Percentiles rank a stretch among this genome's conserved stretches.
These are phyloP conservation scores for Hanseniaspora lachancei DNA, from an alignment of 805 yeast genomes.

Conservation along the genomic window DNA sequence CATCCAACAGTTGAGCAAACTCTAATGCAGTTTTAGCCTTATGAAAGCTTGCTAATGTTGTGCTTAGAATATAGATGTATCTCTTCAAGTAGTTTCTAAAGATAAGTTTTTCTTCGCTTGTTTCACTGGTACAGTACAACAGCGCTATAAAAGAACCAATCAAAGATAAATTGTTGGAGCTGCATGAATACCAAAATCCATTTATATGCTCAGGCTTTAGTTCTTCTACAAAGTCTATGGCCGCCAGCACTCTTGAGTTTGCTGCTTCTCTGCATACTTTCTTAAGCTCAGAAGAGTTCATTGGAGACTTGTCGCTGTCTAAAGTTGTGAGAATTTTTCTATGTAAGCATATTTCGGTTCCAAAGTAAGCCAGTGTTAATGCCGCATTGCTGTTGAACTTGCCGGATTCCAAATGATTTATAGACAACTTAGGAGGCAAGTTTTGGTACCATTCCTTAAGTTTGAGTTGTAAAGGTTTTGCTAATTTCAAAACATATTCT, in stretches of 20 bases:
- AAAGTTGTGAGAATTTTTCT: conserved; percentile 55
- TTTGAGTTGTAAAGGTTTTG: conserved; percentile 68
- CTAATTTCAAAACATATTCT: conserved; percentile 55
- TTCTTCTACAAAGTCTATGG: conserved; percentile 63
- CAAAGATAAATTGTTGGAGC: conserved; percentile 63
- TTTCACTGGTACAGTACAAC: conserved; percentile 51
- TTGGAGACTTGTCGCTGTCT: conserved; percentile 19
- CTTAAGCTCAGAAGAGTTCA: conserved; percentile 38
- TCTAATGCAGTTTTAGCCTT: conserved; percentile 65
- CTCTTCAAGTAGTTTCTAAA: conserved; percentile 59
- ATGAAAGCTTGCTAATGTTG: conserved; percentile 61
- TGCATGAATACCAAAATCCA: conserved; percentile 80
- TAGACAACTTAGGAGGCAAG: conserved; percentile 49
- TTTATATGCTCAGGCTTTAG: conserved; percentile 72
- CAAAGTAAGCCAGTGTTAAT: conserved; percentile 73
- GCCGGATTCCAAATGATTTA: conserved; percentile 46
- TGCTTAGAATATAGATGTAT: conserved; percentile 63
- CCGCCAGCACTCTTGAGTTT: conserved; percentile 63
- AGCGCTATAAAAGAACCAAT: conserved; percentile 84
- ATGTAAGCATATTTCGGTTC: conserved; percentile 78
- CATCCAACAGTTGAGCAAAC: conserved; percentile 8
- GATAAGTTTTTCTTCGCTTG: conserved; percentile 47
- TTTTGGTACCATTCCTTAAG: conserved; percentile 68
- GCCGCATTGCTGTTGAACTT: conserved; percentile 63
- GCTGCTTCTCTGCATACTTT: conserved; percentile 78